phyloP scores from a whole-genome alignment of 805 yeast species.

The Hyphopichia homilentoma region DNA sequence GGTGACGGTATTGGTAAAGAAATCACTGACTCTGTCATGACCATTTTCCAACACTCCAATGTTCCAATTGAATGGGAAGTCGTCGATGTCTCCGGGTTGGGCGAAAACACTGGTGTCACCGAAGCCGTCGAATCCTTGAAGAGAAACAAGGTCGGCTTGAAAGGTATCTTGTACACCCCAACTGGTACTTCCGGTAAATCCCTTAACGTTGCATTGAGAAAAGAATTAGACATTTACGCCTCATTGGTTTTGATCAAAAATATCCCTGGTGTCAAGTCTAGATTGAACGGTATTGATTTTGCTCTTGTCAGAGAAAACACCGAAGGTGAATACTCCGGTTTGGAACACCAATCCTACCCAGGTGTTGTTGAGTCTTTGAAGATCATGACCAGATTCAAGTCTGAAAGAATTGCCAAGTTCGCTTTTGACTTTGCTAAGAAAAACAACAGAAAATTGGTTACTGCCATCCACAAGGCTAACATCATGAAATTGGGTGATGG shows the following conservation, averaged over 20 bases:
- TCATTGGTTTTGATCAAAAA: constrained; percentile 91
- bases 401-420: constrained; percentile 96
- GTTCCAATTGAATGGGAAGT: constrained; percentile 93
- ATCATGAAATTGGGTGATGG: constrained; percentile 99
- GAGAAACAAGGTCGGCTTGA: constrained; percentile 95
- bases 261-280: constrained; percentile 90
- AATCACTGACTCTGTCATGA: constrained; percentile 88
- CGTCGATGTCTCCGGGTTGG: constrained; percentile 43
- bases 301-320: constrained; percentile 98
- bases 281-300: constrained; percentile 83
- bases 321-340: constrained; percentile 98
- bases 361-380: constrained; percentile 97
- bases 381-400: constrained; percentile 89
- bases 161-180: constrained; percentile 94
- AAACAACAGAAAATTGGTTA: constrained; percentile 87
- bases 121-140: constrained; percentile 88
- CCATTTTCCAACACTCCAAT: constrained; percentile 80
- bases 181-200: constrained; percentile 75
- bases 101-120: constrained; percentile 60
- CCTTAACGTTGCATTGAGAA: constrained; percentile 93
- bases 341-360: constrained; percentile 95
- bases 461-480: constrained; percentile 98
- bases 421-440: constrained; percentile 94
- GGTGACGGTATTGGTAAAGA: constrained; percentile 99
- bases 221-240: constrained; percentile 93